Base-by-base conservation (phyloP, 306 rosid species). In the Pterocarpus macrocarpus region DNA sequence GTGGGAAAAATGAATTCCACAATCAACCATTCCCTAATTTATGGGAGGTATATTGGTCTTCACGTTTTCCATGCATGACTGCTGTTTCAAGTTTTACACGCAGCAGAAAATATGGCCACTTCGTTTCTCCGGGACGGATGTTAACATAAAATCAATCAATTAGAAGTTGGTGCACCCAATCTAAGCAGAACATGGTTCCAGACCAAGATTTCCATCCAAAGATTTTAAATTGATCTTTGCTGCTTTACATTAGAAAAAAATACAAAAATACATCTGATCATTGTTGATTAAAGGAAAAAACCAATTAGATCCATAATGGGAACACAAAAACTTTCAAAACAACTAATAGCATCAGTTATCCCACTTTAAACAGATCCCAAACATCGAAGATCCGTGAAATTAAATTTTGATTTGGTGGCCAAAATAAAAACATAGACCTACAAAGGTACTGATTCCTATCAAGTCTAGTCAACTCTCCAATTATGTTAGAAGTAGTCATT, bases 11-110 rank as follows among this genome's bases (percentile, higher is more conserved):
- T 6, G 45, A 32, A 76, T 30, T 30, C 68, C 62, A 44, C 30
- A 36, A 63, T 12, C 9, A 43, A 32, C 73, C 71, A 1, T n/a
- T 66, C 52, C 64, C 35, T 52, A 69, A 82, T 61, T 62, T 35
- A 16, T 30, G 75, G 78, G 69, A 41, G 69, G 15, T 63, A 14
- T 17, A 63, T 45, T 13, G 62, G 62, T 13, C 34, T 45, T 75
- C 53, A 35, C 64, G 56, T 7, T 66, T 30, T 82, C 56, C 64
- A 65, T 22, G 71, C 28, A 35, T 3, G 34, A 45, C 16, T 64
- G 55, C 4, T 55, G 49, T 38, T 66, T 36, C 43, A n/a, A 80
- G 15, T 64, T 4, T 73, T 71, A 68, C 64, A 47, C 10, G 45
- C 55, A 75, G 15, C 57, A 49, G 45, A 2, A 3, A 35, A 69